Evolutionary conservation across 148 eudicot genomes (phyloP), one percentile per base, ranked within the genome.

Genomic region (Tetragonia tetragonoides): DNA sequence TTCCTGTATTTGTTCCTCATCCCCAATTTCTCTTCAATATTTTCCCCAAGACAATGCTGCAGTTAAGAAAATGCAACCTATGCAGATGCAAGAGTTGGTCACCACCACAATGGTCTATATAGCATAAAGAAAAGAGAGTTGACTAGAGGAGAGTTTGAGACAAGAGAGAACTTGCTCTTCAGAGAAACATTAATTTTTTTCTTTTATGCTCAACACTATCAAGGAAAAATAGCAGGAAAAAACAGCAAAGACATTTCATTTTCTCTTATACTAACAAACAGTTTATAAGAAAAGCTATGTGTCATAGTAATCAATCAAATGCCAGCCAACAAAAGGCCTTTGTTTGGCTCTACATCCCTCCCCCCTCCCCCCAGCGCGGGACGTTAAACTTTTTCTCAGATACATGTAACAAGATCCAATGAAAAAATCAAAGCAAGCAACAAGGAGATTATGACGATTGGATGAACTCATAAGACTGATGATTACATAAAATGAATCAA

Each of bases 1-100:
- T 93, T 95, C 87, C 87, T 78, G 88, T 90, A 88, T 89, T 90
- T 95, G 95, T 89, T 93, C 92, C 87, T 93, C 88, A 87, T 86
- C 91, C 85, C 85, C 91, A 89, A 89, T 85, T 80, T 86, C 83
- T 82, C 86, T 81, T 83, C 83, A 77, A 75, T 84, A 89, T 80
- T 81, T 87, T 81, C 90, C 88, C 85, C 89, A 86, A 79, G 85
- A 83, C 59, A 86, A 81, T 80, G 89, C 88, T 80, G 92, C 86
- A 84, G 74, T 84, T 86, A 86, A 84, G 85, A 84, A 86, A 81
- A 87, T 85, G 84, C 87, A 87, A 87, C 93, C 91, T 87, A 84
- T 84, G 90, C 83, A 90, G 80, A 85, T 78, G 83, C 88, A 90
- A 84, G 83, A 82, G 75, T 78, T 77, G 80, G 82, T 85, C 84